Base-by-base conservation (phyloP, 208 protist species). In the Crithidia brevicula region DNA sequence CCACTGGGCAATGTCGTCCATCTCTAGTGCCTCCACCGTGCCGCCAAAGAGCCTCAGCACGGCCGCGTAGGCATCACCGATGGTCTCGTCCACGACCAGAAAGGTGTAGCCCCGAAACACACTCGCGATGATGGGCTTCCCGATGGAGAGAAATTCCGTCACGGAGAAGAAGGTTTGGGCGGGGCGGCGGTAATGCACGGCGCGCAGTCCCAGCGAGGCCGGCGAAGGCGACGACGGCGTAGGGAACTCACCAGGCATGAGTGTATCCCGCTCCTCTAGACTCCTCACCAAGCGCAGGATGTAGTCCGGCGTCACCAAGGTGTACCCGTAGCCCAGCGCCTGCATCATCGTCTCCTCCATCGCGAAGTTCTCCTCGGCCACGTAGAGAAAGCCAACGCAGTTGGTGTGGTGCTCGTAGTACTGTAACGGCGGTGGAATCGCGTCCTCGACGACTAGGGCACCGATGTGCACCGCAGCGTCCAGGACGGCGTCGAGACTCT, bases 331-430 rank as follows among this genome's bases (percentile, higher is more conserved):
- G 31, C 76, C 76, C 16, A 90, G 72, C 1, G 81, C 83, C 34
- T 82, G 58, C 65, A 93, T 80, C 71, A 88, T 76, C n/a, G 68
- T 53, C 40, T 62, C 78, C 38, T 84, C 79, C 70, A 90, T 79
- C 25, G 28, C 42, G 57, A 88, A 90, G 34, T 57, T 53, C 40
- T 88, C 75, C 46, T 83, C 74, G 4, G 77, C 77, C 18, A 89
- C 75, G 75, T 83, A 93, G 18, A 93, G 75, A 52, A 93, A 89
- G 11, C 79, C 84, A 2, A 85, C 50, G 36, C 77, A 85, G 67
- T 82, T 78, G 4, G 76, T 75, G 69, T 81, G 70, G 58, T 72
- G 60, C 46, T 86, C 71, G 65, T 88, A 88, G 52, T 81, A 89
- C 16, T 77, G 47, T 40, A 67, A 42, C 34, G 75, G 83, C 0